Evolutionary conservation across 257 asterid genomes (phyloP).

Genomic region (Ilex asprella): DNA sequence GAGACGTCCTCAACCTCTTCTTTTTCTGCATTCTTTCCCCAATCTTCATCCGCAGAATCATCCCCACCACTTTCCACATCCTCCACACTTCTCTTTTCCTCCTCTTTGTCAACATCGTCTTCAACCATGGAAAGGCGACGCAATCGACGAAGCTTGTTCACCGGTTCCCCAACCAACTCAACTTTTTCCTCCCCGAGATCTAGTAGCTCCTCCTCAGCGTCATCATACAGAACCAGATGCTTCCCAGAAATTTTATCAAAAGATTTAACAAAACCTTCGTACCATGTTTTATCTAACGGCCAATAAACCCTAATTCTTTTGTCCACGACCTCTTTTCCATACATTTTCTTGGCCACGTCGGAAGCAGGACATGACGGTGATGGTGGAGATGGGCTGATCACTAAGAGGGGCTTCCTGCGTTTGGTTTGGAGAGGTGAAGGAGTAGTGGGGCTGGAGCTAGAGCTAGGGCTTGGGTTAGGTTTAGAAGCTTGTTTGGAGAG

Average conservation of each 20-base stretch:
- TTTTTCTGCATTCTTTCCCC: slow-evolving; percentile 45
- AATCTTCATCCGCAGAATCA: slow-evolving; percentile 75
- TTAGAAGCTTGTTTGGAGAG: slow-evolving; percentile 17
- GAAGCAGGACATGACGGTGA: slow-evolving; percentile 25
- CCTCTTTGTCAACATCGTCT: slow-evolving; percentile 41
- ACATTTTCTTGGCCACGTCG: slow-evolving; percentile 20
- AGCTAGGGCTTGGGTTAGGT: slow-evolving; percentile 35
- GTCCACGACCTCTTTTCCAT: slow-evolving; percentile 56
- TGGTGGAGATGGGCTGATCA: slow-evolving; percentile 30
- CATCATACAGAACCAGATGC: slow-evolving; percentile 84
- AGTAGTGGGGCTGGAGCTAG: slow-evolving; percentile 32
- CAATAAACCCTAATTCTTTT: slow-evolving; percentile 61
- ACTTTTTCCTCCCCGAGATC: slow-evolving; percentile 50
- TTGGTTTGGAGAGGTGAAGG: slow-evolving; percentile 40
- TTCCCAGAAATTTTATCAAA: slow-evolving; percentile 62
- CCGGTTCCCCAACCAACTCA: slow-evolving; percentile 52
- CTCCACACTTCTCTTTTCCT: slow-evolving; percentile 20
- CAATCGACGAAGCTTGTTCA: slow-evolving; percentile 56
- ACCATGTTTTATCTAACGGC: slow-evolving; percentile 84
- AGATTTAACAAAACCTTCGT: slow-evolving; percentile 63
- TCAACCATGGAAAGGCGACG: slow-evolving; percentile 37
- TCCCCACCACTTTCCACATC: slow-evolving; percentile 13
- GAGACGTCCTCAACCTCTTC: slow-evolving; percentile 41
- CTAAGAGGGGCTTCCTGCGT: slow-evolving; percentile 43
- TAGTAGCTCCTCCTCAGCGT: slow-evolving; percentile 73